phyloP scores from a whole-genome alignment of 2,329 filamentous ascomycete genomes.

The Paecilomyces sp. region DNA sequence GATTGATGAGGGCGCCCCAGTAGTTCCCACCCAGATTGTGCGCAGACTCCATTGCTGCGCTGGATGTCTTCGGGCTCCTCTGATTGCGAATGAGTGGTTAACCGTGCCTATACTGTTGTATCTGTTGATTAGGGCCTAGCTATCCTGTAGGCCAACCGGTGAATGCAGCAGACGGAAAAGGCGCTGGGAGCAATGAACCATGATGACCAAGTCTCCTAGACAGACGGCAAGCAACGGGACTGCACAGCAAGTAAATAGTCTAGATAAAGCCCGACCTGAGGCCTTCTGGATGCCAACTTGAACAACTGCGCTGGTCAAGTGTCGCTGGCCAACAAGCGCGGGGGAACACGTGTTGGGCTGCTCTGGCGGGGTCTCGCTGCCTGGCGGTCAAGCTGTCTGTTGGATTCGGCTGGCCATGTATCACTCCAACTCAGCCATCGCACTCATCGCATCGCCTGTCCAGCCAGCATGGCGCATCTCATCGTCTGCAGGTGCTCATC shows the following conservation, averaged over 20 bases:
- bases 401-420: not conserved
- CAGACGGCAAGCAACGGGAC: not conserved
- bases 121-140: not conserved
- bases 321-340: not conserved
- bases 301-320: not conserved
- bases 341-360: not conserved
- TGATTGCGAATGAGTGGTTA: not conserved
- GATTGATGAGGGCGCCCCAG: conserved; percentile 59
- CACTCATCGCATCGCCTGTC: not conserved
- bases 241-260: not conserved
- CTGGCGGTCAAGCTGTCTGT: not conserved
- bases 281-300: not conserved
- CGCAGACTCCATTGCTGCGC: conserved; percentile 22
- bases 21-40: conserved; percentile 23
- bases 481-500: not conserved
- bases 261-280: not conserved
- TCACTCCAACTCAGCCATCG: not conserved
- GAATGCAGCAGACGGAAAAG: not conserved
- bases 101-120: not conserved
- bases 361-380: not conserved
- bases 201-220: not conserved
- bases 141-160: not conserved
- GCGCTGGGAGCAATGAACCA: not conserved
- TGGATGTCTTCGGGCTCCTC: not conserved
- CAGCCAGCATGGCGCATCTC: not conserved